A percentile compares a stretch with the other conserved stretches of the same genome.
Conservation (phyloP, 2,329 filamentous ascomycete genomes). For the Sporothrix pallida region DNA sequence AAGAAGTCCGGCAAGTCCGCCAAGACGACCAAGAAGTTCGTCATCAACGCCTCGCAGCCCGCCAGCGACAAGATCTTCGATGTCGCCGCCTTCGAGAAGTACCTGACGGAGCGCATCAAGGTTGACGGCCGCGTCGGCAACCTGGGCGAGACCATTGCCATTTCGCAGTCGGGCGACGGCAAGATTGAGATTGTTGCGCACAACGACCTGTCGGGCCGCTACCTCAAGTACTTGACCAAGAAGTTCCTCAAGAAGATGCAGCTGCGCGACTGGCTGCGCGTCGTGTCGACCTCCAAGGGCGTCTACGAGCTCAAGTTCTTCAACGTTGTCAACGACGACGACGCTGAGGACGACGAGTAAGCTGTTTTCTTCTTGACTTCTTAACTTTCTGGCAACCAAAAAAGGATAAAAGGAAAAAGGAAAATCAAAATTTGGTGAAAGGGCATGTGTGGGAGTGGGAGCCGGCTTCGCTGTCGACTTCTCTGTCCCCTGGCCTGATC, state of each 20-base stretch:
- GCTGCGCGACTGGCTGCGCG: constrained; percentile 99
- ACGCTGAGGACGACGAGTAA: constrained; percentile 98
- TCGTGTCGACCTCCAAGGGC: constrained; percentile 96
- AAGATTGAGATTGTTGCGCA: constrained; percentile 98
- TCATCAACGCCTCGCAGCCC: constrained; percentile 99
- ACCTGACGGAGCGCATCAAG: constrained; percentile 99
- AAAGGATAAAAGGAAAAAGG: constrained; percentile 13
- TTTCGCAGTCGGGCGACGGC: constrained; percentile 90
- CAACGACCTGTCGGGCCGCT: constrained; percentile 97
- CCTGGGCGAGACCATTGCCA: constrained; percentile 90
- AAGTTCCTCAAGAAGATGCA: constrained; percentile 99
- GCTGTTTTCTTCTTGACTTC: not conserved
- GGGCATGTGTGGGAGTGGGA: not conserved
- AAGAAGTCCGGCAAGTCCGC: constrained; percentile 69
- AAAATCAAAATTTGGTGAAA: constrained; percentile 2
- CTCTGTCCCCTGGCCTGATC: not conserved
- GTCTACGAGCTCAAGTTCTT: constrained; percentile 99
- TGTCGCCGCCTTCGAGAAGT: constrained; percentile 98
- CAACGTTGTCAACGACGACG: constrained; percentile 99
- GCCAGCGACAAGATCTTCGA: constrained; percentile 99
- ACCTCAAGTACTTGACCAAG: constrained; percentile 99
- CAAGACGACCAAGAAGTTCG: constrained; percentile 94
- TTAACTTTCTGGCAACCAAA: not conserved
- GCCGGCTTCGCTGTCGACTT: no score
- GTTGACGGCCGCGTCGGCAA: constrained; percentile 98